Evolutionary conservation across 352 stramenopile species (phyloP).

Genomic region (Pythium brachiatum): DNA sequence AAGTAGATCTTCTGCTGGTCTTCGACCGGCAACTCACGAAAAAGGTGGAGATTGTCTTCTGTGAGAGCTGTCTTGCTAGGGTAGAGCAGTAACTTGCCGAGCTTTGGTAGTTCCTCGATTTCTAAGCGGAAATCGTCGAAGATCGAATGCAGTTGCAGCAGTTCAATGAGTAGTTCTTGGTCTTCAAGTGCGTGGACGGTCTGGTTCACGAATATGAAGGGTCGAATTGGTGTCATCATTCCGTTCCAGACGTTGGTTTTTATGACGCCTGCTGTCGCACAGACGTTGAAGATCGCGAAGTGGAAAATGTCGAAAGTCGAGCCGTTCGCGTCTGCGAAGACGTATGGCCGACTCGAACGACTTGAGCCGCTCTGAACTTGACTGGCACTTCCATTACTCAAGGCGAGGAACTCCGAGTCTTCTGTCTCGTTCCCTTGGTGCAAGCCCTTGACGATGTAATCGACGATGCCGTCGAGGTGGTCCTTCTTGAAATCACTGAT

Average conservation of each 20-base stretch:
- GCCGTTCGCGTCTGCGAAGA: slow-evolving; percentile 43
- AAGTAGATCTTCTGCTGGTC: slow-evolving; percentile 57
- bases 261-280: neutral
- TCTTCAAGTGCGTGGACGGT: slow-evolving; percentile 46
- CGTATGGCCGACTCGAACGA: neutral
- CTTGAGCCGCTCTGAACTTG: too few relatives aligned
- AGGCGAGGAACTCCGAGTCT: too few relatives aligned
- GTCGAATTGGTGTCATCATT: slow-evolving; percentile 38
- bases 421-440: neutral
- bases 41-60: slow-evolving; percentile 34
- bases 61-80: slow-evolving; percentile 46
- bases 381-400: too few relatives aligned
- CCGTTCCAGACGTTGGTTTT: slow-evolving; percentile 21
- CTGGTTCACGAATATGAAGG: slow-evolving; percentile 33
- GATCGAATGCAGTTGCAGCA: slow-evolving; percentile 56
- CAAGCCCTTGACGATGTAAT: slow-evolving; percentile 50
- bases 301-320: slow-evolving; percentile 73
- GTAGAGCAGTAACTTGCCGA: slow-evolving; percentile 50
- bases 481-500: slow-evolving; percentile 52
- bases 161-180: slow-evolving; percentile 39
- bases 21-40: slow-evolving; percentile 41
- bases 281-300: slow-evolving; percentile 55
- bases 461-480: slow-evolving; percentile 52
- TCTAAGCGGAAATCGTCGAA: slow-evolving; percentile 61
- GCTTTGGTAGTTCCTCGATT: slow-evolving; percentile 40